phyloP scores from a whole-genome alignment of 1,284 basidiomycete species.

The Amylostereum areolatum region DNA sequence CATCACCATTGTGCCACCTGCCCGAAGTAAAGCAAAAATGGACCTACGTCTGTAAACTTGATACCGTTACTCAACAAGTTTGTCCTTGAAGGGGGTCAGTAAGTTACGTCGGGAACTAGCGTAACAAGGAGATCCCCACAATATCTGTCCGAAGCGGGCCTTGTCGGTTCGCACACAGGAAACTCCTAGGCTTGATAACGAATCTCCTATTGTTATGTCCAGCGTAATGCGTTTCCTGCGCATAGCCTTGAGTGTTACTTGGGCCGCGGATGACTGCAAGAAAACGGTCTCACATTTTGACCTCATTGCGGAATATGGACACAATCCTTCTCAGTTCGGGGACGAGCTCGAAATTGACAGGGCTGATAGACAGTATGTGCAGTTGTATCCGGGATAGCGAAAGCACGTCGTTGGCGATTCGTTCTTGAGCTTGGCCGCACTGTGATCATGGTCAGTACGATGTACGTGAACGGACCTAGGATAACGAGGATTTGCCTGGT shows the following conservation, averaged over 20 bases:
- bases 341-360: slow-evolving; percentile 1
- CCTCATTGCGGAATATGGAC: neutral
- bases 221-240: neutral
- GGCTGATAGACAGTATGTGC: neutral
- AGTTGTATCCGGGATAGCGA: neutral
- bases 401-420: slow-evolving; percentile 1
- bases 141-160: neutral
- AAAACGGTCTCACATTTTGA: neutral
- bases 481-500: neutral
- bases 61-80: neutral
- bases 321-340: neutral
- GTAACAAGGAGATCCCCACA: neutral
- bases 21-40: no score
- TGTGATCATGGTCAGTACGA: neutral
- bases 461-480: no score
- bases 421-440: neutral
- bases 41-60: neutral
- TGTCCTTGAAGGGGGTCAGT: neutral
- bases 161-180: neutral
- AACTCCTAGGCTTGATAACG: neutral
- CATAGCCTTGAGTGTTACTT: neutral
- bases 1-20: no score
- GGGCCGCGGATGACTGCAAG: neutral
- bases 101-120: neutral
- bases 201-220: neutral